Conservation (phyloP, 495 filamentous ascomycete species). For the Parachaetomium inaequale region DNA sequence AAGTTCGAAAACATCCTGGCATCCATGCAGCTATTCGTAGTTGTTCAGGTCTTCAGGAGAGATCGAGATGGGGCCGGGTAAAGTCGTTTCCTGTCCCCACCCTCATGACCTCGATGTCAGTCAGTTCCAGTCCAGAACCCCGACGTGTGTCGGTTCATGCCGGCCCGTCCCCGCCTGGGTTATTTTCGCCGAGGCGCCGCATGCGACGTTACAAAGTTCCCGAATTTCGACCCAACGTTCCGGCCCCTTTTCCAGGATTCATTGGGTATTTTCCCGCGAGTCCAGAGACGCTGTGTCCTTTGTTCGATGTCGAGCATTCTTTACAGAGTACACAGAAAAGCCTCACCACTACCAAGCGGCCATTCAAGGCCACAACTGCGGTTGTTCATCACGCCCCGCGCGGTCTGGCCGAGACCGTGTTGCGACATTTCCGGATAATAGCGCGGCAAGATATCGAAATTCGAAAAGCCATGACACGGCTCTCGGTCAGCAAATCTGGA, state of each 20-base stretch:
- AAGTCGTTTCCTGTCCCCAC: not conserved
- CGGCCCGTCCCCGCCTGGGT: not conserved
- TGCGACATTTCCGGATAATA: too few relatives aligned
- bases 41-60: too few relatives aligned
- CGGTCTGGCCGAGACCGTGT: too few relatives aligned
- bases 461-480: not conserved
- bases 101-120: not conserved
- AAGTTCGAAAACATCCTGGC: not conserved
- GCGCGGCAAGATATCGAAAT: not conserved
- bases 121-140: not conserved
- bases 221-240: not conserved
- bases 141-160: not conserved
- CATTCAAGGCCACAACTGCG: too few relatives aligned
- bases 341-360: too few relatives aligned
- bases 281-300: too few relatives aligned
- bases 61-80: not conserved
- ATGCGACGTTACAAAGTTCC: constrained; percentile 7
- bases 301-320: too few relatives aligned
- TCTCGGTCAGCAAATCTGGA: not conserved
- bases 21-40: too few relatives aligned
- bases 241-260: too few relatives aligned
- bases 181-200: constrained; percentile 14
- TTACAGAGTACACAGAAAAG: too few relatives aligned
- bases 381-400: too few relatives aligned
- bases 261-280: too few relatives aligned